Base-by-base conservation (phyloP, 768 basidiomycete species). In the Tylopilus rubrobrunneus region DNA sequence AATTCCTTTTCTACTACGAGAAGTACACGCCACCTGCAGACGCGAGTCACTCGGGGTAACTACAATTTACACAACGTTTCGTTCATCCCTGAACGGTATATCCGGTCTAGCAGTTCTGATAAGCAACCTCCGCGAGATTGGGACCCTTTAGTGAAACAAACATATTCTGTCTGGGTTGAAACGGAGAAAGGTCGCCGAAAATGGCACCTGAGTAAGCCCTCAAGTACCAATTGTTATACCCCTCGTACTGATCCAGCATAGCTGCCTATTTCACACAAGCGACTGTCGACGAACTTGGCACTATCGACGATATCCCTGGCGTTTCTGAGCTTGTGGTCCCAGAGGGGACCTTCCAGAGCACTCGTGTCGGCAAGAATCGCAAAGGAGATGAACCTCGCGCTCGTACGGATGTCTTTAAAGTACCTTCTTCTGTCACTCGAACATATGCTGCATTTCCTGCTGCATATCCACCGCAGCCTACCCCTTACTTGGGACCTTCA, bases 1-100 rank as follows among this genome's bases (percentile, higher is more conserved):
- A 90, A 64, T 92, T 92, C 62, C 74, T 92, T 25, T 91, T 90
- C 64, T 92, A 92, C 69, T 90, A 88, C 53, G 88, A 92, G 69
- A 85, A 85, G 63, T 86, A 80, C 61, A 73, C 75, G 17, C 76
- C 77, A 19, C 73, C 76, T 14, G 68, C 74, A 48, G 78, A 83
- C 36, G 68, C 72, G 5, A 71, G 70, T 51, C 73, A 77, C 52
- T 63, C 68, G 37, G 71, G 75, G 80, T 82, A 59, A 59, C 66
- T 68, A 25, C 55, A 31, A 7, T 43, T 10, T 19, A 28, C 34
- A 41, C 28, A 25, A 36, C 45, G 17, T 53, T 48, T 54, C 50
- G 25, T 12, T 25, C 42, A 25, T 40, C 39, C 45, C 56, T 62
- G 36, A 63, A 11, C 45, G 29, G 19, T 48, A 25, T 7, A 53